A percentile compares a stretch with the other conserved stretches of the same genome.
These are phyloP conservation scores for Gaultheria prostrata DNA, from an alignment of 148 eudicot genomes.

Conservation along the genomic window DNA sequence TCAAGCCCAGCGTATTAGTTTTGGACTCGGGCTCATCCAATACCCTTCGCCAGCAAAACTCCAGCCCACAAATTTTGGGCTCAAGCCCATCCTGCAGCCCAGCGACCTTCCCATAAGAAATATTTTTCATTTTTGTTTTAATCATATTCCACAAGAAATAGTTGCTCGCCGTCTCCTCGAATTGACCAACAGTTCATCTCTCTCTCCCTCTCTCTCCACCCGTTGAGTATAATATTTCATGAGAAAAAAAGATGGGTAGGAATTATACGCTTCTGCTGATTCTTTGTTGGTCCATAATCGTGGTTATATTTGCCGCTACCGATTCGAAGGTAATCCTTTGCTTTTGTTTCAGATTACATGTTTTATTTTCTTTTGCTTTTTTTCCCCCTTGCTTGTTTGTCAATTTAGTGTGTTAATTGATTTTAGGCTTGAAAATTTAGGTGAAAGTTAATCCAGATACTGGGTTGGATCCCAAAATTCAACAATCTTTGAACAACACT, in stretches of 20 bases:
- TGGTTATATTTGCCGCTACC: not conserved
- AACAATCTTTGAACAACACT: conserved; percentile 2
- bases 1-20: not conserved
- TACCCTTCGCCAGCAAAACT: not conserved
- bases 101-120: no score
- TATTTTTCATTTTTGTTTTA: no score
- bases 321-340: conserved; percentile 19
- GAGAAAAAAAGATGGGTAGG: conserved; percentile 16
- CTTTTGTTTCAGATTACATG: not conserved
- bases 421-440: conserved; percentile 15
- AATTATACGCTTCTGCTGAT: conserved; percentile 11
- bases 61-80: not conserved
- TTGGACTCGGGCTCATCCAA: not conserved
- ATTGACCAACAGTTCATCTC: not conserved
- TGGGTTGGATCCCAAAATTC: conserved; percentile 12
- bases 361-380: not conserved
- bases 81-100: not conserved
- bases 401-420: not conserved
- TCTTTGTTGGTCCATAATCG: conserved; percentile 15
- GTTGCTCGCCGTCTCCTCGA: not conserved
- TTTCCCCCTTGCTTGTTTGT: not conserved
- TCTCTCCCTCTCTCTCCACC: not conserved
- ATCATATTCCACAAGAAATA: not conserved
- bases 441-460: not conserved
- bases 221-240: not conserved